phyloP scores from a whole-genome alignment of 2,329 filamentous ascomycete genomes.

The Colletotrichum neosansevieriae region DNA sequence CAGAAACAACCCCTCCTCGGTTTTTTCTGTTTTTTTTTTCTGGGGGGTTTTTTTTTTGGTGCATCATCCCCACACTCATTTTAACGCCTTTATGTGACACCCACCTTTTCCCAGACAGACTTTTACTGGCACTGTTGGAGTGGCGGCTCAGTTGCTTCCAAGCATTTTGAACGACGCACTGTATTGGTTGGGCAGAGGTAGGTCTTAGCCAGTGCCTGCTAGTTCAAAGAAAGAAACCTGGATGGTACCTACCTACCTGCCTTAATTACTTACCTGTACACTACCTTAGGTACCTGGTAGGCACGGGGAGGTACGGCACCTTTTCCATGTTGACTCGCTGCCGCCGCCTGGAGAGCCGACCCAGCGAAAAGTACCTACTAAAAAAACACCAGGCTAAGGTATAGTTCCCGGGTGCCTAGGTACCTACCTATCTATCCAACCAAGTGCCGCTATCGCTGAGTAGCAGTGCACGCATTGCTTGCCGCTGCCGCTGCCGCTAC shows the following conservation, averaged over 20 bases:
- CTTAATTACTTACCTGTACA: no score
- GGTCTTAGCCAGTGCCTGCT: not conserved
- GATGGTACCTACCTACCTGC: not conserved
- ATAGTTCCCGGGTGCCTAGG: not conserved
- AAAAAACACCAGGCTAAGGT: not conserved
- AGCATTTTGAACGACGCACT: not conserved
- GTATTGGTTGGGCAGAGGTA: not conserved
- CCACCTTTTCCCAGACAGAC: conserved; percentile 9
- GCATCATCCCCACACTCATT: conserved; percentile 42
- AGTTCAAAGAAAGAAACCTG: conserved; percentile 1
- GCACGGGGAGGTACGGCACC: not conserved
- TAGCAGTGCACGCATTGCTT: not conserved
- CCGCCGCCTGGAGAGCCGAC: not conserved
- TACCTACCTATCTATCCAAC: not conserved
- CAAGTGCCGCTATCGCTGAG: no score
- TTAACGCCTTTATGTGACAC: conserved; percentile 13
- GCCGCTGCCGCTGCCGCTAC: conserved; percentile 6
- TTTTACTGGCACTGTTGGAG: not conserved
- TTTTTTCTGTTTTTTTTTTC: not conserved
- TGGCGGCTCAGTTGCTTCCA: conserved; percentile 6
- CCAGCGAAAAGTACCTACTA: not conserved
- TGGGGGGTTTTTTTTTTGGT: not conserved
- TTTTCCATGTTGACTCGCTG: not conserved
- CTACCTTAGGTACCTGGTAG: not conserved
- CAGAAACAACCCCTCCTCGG: conserved; percentile 35